Evolutionary conservation across 163 green algal species (phyloP).

Genomic region (Chlamydomonas reinhardtii): DNA sequence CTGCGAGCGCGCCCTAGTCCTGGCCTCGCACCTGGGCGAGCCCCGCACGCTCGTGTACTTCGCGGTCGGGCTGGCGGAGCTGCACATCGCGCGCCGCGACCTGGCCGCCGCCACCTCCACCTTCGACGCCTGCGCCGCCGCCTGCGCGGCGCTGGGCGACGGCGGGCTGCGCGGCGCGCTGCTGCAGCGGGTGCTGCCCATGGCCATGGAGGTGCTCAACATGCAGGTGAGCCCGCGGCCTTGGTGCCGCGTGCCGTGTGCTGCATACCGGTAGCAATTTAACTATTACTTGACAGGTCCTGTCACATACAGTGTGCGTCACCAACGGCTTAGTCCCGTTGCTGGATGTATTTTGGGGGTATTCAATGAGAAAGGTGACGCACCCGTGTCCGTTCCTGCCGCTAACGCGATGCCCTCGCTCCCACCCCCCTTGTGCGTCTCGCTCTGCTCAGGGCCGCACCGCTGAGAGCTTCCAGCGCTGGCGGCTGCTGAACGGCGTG

Average conservation of each 20-base stretch:
- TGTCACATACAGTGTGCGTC: too few species aligned
- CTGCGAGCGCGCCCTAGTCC: neutral
- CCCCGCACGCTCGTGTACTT: conserved; percentile 24
- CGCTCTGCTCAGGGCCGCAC: conserved; percentile 17
- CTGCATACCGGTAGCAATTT: too few species aligned
- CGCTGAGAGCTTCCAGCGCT: conserved; percentile 19
- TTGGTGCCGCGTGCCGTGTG: neutral
- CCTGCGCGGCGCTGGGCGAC: neutral
- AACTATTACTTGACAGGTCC: too few species aligned
- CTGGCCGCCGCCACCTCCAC: conserved; percentile 1
- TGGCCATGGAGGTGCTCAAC: conserved; percentile 38
- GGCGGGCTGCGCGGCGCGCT: neutral
- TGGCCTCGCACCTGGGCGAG: conserved; percentile 1
- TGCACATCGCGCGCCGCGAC: conserved; percentile 21
- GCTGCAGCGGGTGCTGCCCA: conserved; percentile 41
- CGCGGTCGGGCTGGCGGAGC: conserved; percentile 9
- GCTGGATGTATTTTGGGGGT: too few species aligned
- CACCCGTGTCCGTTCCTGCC: too few species aligned
- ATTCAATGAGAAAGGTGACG: too few species aligned
- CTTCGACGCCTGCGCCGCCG: conserved; percentile 23
- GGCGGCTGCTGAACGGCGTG: neutral
- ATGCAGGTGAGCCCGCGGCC: conserved; percentile 7
- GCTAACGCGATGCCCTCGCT: too few species aligned
- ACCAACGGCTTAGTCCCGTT: too few species aligned
- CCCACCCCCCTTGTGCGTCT: neutral